Evolutionary conservation across 805 yeast species (phyloP).

Genomic region (Candida khao-thaluensis): DNA sequence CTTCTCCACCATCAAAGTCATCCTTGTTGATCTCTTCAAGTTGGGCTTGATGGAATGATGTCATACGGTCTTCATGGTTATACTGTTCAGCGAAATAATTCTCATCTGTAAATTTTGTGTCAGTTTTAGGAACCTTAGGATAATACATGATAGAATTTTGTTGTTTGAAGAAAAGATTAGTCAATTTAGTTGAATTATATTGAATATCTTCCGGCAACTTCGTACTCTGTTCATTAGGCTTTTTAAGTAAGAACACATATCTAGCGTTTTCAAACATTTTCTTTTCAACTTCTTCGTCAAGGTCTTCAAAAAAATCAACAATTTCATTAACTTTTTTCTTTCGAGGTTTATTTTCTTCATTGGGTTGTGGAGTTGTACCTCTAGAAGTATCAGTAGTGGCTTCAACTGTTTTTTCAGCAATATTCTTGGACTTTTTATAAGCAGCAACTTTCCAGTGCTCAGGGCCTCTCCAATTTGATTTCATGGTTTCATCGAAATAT

Average conservation of each 20-base stretch:
- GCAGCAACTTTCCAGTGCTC: slow-evolving; percentile 86
- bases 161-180: slow-evolving; percentile 71
- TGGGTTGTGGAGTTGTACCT: neutral
- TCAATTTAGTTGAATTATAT: slow-evolving; percentile 66
- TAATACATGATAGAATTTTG: slow-evolving; percentile 17
- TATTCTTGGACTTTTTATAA: slow-evolving; percentile 44
- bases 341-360: slow-evolving; percentile 8
- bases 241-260: slow-evolving; percentile 16
- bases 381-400: neutral
- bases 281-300: slow-evolving; percentile 32
- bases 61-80: slow-evolving; percentile 39
- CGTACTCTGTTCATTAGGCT: slow-evolving; percentile 25
- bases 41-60: slow-evolving; percentile 42
- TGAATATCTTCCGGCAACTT: slow-evolving; percentile 71
- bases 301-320: slow-evolving; percentile 31
- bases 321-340: slow-evolving; percentile 23
- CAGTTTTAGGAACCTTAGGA: slow-evolving; percentile 15
- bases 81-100: slow-evolving; percentile 72
- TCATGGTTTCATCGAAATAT: slow-evolving; percentile 73
- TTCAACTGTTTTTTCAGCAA: slow-evolving; percentile 14
- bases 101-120: slow-evolving; percentile 51
- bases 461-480: slow-evolving; percentile 80
- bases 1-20: slow-evolving; percentile 32
- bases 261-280: slow-evolving; percentile 34
- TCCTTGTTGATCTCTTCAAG: slow-evolving; percentile 39